Base-by-base conservation (phyloP, 768 basidiomycete genomes). In the Brasilioporus rufonigricans region DNA sequence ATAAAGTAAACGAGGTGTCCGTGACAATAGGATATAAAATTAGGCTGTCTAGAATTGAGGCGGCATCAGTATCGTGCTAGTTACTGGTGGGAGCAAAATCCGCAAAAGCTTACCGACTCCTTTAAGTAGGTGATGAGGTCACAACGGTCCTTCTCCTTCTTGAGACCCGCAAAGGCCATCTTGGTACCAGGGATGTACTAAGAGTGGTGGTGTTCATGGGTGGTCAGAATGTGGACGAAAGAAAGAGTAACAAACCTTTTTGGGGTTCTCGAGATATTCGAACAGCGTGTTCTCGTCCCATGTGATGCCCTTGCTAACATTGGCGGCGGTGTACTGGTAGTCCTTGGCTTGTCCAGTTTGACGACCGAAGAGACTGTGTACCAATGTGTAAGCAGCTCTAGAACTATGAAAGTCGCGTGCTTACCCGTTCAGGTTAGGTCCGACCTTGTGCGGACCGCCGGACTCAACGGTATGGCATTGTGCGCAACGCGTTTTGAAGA, bases 151-250 rank as follows among this genome's bases (percentile, higher is more conserved):
- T 94, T 93, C 11, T 92, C 92, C 84, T 98, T 98, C 87, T 98
- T 98, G 71, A 98, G 76, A 66, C 96, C 96, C 61, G 94, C 93
- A 65, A 97, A 98, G 54, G 94, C 95, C 95, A 98, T 98, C 80
- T 96, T 97, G 48, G 95, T 97, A 45, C 95, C 94, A 36, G 92
- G 92, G 61, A 95, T 95, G 77, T 93, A 94, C 89, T 91, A 55
- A 43, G 43, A 26, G n/a, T 1, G 21, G 3, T 29, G 39, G 38
- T 1, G 21, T 55, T 47, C 0, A 31, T 26, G 7, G 13, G 11
- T 5, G 7, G 23, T 7, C n/a, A 5, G 11, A 11, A 4, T 23
- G 27, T 21, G n/a, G n/a, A n/a, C n/a, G 36, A 7, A 0, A 18
- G 33, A 8, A 16, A 3, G 3, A 3, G 1, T 5, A 12, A 51